A percentile compares a stretch with the other conserved stretches of the same genome.
phyloP scores from a whole-genome alignment of 2,329 filamentous ascomycete species.

The Penicillium sumatraense region DNA sequence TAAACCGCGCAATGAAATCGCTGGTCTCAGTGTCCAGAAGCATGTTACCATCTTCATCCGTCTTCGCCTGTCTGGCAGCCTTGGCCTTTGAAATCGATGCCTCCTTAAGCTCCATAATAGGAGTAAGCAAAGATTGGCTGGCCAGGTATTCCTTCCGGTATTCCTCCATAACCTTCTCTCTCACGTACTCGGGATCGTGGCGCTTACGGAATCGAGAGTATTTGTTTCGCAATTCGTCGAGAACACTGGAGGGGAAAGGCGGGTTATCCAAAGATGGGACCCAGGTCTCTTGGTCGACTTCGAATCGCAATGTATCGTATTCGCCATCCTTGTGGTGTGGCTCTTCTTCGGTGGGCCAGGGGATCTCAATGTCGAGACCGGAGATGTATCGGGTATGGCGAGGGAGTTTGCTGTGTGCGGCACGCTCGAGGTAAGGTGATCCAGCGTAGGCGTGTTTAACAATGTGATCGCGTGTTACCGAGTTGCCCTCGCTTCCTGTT shows the following conservation, averaged over 20 bases:
- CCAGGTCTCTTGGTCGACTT: constrained; percentile 76
- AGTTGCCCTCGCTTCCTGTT: constrained; percentile 63
- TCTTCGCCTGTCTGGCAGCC: constrained; percentile 38
- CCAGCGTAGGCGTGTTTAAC: constrained; percentile 70
- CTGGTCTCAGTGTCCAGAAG: constrained; percentile 38
- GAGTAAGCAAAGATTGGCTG: constrained; percentile 53
- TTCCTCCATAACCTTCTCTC: constrained; percentile 65
- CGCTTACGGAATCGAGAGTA: constrained; percentile 81
- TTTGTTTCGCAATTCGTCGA: constrained; percentile 84
- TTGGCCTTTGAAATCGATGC: constrained; percentile 41
- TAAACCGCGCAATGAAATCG: constrained; percentile 43
- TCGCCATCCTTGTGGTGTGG: constrained; percentile 57
- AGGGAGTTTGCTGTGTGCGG: constrained; percentile 49
- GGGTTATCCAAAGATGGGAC: constrained; percentile 75
- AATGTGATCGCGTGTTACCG: constrained; percentile 70
- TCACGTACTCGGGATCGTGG: constrained; percentile 75
- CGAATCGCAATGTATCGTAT: constrained; percentile 74
- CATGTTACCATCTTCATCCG: constrained; percentile 44
- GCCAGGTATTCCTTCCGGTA: constrained; percentile 50
- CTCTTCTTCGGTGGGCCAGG: constrained; percentile 69
- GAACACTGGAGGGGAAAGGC: constrained; percentile 77
- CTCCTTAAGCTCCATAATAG: constrained; percentile 48
- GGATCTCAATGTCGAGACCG: constrained; percentile 73
- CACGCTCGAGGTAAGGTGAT: constrained; percentile 56
- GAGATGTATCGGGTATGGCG: constrained; percentile 62